These are phyloP conservation scores for Chenopodium quinoa DNA, from an alignment of 148 eudicot genomes.

Conservation along the genomic window DNA sequence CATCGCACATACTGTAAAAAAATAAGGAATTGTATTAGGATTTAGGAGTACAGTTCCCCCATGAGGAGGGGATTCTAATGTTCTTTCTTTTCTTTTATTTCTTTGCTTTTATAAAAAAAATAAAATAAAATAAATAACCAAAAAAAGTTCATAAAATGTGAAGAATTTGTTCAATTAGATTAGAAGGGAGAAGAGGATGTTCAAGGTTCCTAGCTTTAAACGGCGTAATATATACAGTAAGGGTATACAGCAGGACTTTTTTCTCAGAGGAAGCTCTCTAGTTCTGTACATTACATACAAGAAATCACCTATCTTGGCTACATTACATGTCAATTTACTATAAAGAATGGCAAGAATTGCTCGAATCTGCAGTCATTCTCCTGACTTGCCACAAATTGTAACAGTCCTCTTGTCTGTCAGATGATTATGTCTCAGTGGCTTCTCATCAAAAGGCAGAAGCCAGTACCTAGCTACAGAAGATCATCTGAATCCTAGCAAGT, in stretches of 20 bases:
- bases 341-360: background rate
- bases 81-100: no score
- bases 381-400: no score
- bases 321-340: background rate
- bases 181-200: background rate
- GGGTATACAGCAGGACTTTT: background rate
- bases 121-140: no score
- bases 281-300: constrained; percentile 16
- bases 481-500: background rate
- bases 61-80: no score
- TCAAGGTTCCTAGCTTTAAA: background rate
- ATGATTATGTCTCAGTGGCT: background rate
- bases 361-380: background rate
- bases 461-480: background rate
- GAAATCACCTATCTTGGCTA: background rate
- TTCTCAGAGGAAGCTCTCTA: background rate
- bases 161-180: background rate
- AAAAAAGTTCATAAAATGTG: background rate
- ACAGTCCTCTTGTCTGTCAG: background rate
- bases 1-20: no score
- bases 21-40: no score
- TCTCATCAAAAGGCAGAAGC: background rate
- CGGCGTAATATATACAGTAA: background rate
- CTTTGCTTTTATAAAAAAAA: no score
- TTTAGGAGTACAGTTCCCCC: no score